Conservation (phyloP, 768 basidiomycete genomes). For the Roridomyces roridus region DNA sequence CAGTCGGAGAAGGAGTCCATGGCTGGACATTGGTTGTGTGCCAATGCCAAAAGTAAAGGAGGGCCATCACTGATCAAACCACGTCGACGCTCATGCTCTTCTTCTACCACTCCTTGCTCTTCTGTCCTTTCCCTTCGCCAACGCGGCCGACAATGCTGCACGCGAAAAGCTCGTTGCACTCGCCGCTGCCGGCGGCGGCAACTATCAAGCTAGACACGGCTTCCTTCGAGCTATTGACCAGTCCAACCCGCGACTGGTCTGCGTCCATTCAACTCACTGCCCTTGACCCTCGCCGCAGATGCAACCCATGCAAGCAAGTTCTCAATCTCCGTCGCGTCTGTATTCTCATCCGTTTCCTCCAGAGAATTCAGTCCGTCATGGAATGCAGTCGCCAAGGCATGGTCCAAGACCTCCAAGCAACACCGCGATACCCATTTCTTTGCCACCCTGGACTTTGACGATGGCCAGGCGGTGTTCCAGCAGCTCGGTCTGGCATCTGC, state of each 20-base stretch:
- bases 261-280: conserved; percentile 91
- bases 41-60: not conserved
- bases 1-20: conserved; percentile 88
- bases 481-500: conserved; percentile 86
- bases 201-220: conserved; percentile 82
- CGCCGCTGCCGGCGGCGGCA: conserved; percentile 74
- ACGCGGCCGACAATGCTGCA: conserved; percentile 33
- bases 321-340: not conserved
- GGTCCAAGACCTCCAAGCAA: conserved; percentile 64
- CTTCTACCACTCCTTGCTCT: conserved; percentile 35
- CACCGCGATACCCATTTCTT: conserved; percentile 91
- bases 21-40: conserved; percentile 54
- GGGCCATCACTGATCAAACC: conserved; percentile 27
- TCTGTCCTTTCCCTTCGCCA: conserved; percentile 37
- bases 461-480: conserved; percentile 78
- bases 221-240: conserved; percentile 78
- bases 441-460: conserved; percentile 87
- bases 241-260: conserved; percentile 83
- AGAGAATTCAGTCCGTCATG: conserved; percentile 90
- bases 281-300: conserved; percentile 78
- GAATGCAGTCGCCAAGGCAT: conserved; percentile 83
- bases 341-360: conserved; percentile 24
- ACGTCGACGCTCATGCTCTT: conserved; percentile 36
- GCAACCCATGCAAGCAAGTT: conserved; percentile 90
- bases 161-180: conserved; percentile 71